Conservation (phyloP, 2,329 filamentous ascomycete species). For the Diaporthe capsici region DNA sequence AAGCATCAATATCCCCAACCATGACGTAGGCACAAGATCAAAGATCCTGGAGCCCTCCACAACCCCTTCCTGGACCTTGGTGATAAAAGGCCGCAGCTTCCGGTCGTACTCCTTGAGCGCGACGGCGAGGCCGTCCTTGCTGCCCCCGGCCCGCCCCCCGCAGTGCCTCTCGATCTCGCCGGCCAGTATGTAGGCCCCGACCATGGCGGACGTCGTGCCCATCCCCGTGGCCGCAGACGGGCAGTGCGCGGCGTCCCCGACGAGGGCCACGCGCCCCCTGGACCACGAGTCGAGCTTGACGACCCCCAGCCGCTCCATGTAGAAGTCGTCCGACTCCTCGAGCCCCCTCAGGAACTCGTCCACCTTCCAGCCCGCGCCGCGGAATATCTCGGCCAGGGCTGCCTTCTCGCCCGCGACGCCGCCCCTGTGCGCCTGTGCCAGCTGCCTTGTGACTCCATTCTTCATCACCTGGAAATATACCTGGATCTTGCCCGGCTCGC, state of each 20-base stretch:
- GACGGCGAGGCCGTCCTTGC: constrained; percentile 21
- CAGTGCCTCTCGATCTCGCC: constrained; percentile 60
- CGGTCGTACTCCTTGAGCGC: constrained; percentile 37
- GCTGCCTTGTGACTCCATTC: neutral
- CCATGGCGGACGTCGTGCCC: constrained; percentile 63
- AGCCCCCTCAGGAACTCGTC: constrained; percentile 52
- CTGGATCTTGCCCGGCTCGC: constrained; percentile 40
- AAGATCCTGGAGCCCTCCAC: neutral
- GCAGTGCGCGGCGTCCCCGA: constrained; percentile 69
- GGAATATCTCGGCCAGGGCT: constrained; percentile 48
- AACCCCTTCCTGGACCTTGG: constrained; percentile 24
- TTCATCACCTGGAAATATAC: constrained; percentile 14
- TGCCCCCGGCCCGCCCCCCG: neutral
- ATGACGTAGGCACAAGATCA: neutral
- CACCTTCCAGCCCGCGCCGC: constrained; percentile 54
- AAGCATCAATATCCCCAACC: neutral
- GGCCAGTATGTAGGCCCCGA: constrained; percentile 69
- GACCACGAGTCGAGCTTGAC: constrained; percentile 61
- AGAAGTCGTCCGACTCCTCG: constrained; percentile 58
- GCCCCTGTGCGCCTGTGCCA: neutral
- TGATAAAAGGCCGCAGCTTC: constrained; percentile 32
- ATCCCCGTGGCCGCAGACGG: constrained; percentile 64
- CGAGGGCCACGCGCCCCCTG: constrained; percentile 60
- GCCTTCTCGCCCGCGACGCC: constrained; percentile 47
- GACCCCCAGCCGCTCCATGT: constrained; percentile 58